Base-by-base conservation (phyloP, 805 yeast species). In the Candida hungchunana region DNA sequence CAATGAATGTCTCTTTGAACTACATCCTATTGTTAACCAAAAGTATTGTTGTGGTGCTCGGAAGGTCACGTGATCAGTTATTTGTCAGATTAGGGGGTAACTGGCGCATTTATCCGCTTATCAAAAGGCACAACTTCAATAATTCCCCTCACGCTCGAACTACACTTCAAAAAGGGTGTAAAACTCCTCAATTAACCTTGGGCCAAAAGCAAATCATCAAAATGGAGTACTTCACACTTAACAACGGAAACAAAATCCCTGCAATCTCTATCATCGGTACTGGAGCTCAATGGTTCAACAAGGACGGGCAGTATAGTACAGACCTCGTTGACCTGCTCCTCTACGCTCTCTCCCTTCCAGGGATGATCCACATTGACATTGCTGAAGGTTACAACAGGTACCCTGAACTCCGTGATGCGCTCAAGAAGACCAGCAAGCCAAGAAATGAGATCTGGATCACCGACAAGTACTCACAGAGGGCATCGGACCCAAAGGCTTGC, bases 401-500 rank as follows among this genome's bases (percentile, higher is more conserved):
- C 50, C 51, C 51, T 13, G 79, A 73, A 48, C 69, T 69, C n/a
- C 74, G 74, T 13, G 62, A 62, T 27, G 85, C 76, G 15, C 63
- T 77, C 38, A 60, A 60, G 23, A 47, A 55, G 25, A 73, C 79
- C 29, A 81, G 80, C 11, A 63, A 81, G 23, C 75, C 77, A 41
- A 71, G 90, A 55, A 69, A 69, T 18, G 78, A 80, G 29, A 51
- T 83, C 18, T 82, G 78, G 48, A 62, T 83, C 46, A 80, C 87
- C 46, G 82, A 89, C 40, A 82, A 82, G 53, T 64, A 82, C 43
- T 67, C 43, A 63, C 73, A 12, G 46, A 42, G 36, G 44, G 39
- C 4, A 67, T 67, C 46, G 51, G 59, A 26, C 78, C 78, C 10
- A 71, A 54, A 26, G 60, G 53, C 18, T 82, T 80, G 10, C 59